phyloP scores from a whole-genome alignment of 495 filamentous ascomycete genomes.

The Xylona heveae region DNA sequence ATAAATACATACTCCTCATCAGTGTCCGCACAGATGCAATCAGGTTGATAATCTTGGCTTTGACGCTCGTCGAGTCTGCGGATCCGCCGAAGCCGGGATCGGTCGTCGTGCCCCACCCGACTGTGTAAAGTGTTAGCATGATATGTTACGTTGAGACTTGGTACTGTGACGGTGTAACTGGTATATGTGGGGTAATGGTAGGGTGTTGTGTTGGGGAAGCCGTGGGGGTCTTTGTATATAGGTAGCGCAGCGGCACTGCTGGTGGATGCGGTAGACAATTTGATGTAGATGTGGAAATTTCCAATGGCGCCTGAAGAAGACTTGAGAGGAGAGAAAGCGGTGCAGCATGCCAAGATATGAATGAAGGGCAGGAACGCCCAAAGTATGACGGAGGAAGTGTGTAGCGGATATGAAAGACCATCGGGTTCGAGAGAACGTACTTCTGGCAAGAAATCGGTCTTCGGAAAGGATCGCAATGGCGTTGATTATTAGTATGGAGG shows the following conservation, averaged over 20 bases:
- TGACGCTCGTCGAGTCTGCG: slow-evolving; percentile 56
- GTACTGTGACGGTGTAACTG: too few species aligned
- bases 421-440: slow-evolving; percentile 28
- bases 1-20: slow-evolving; percentile 80
- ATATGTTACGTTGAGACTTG: too few species aligned
- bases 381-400: slow-evolving; percentile 1
- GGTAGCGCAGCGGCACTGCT: too few species aligned
- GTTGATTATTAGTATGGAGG: slow-evolving; percentile 73
- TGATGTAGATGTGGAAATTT: neutral
- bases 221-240: too few species aligned
- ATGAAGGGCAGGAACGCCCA: neutral
- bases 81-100: slow-evolving; percentile 58
- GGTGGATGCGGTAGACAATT: too few species aligned
- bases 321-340: neutral
- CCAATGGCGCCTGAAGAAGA: slow-evolving; percentile 5
- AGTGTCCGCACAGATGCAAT: slow-evolving; percentile 79
- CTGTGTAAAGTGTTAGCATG: slow-evolving; percentile 27
- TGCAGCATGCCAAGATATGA: slow-evolving; percentile 4
- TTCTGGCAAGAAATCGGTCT: slow-evolving; percentile 90
- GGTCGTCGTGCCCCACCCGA: slow-evolving; percentile 52
- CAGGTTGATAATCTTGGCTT: slow-evolving; percentile 70
- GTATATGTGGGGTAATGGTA: too few species aligned
- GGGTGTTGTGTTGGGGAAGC: neutral
- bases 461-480: slow-evolving; percentile 89
- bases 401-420: slow-evolving; percentile 1